Base-by-base conservation (phyloP, 2,329 filamentous ascomycete genomes). In the Neoscytalidium dimidiatum region DNA sequence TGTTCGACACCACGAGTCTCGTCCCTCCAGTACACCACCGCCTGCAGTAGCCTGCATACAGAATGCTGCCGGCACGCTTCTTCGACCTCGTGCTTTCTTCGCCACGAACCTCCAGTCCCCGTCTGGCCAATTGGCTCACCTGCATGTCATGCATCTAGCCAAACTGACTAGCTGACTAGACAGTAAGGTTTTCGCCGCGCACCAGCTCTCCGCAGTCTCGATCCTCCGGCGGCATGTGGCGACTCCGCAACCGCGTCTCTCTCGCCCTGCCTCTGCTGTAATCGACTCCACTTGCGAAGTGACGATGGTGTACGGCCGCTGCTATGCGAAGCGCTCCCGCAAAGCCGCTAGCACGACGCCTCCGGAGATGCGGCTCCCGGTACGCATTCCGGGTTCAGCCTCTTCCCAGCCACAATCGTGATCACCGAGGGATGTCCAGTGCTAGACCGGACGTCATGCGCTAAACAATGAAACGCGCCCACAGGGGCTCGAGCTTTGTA, bases 11-110 rank as follows among this genome's bases (percentile, higher is more conserved):
- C 1, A 29, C 28, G 29, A 4, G 33, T 26, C 9, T 13, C 8
- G 43, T 19, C 48, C 53, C 48, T n/a, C n/a, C n/a, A n/a, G n/a
- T 35, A 62, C 44, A 38, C 44, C 46, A 46, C 41, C 44, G 48
- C 19, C 33, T 26, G 38, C 56, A 8, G 8, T 60, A 41, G 41
- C 41, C 28, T 29, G 23, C 35, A 51, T 9, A 26, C 11, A 19
- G 31, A 3, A 29, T 44, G 11, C 31, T 14, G 52, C 17, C 19
- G 9, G 52, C 52, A 26, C 21, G 33, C 31, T 31, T 31, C 31
- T 3, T 13, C 35, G 31, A 8, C 35, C 38, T 29, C 53, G 35
- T 41, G 52, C 33, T 28, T 23, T 9, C 35, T 13, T 44, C 19
- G 17, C 53, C 53, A 58, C 53, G 53, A 41, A 43, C 35, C 35